Base-by-base conservation (phyloP, 306 rosid genomes). In the Castanospermum australe region DNA sequence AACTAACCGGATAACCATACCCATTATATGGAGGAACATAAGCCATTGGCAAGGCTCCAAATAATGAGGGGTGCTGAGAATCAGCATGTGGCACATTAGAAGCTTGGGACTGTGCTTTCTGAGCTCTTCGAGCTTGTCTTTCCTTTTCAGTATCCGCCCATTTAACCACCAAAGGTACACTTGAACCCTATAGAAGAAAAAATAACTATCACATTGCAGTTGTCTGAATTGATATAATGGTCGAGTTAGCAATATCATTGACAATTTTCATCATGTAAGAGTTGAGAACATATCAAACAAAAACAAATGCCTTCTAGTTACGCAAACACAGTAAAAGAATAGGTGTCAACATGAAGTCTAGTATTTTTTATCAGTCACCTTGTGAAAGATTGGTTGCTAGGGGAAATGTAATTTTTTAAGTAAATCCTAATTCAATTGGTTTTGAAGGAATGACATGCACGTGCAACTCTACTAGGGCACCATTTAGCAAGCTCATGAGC, bases 121-220 rank as follows among this genome's bases (percentile, higher is more conserved):
- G 99, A 75, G 96, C 96, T 84, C 94, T 90, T 59, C 99, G 97
- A 70, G 98, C 99, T 89, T 87, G 96, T 81, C 97, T 91, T 90
- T 96, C 99, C 87, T 96, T 96, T 78, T 96, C 98, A 36, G 99
- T 96, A 81, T 96, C 99, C 47, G 99, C 99, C 99, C 99, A 96
- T 83, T 96, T 96, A 83, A 96, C 99, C 81, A 96, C 96, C 91
- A 96, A 89, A 54, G 99, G 98, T 85, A 91, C 99, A 83, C 93
- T 93, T 24, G 98, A 93, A 84, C 97, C 98, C 99, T 96, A 71
- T 57, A 63, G 78, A 52, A 45, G 24, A 76, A 55, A 65, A 84
- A 76, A 78, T 25, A 69, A 57, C 25, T 66, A 79, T 87, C 75
- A 87, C 76, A 47, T 82, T 4, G 64, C 35, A 13, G 18, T 75